Evolutionary conservation across 768 basidiomycete genomes (phyloP).

Genomic region (Lactifluus volemus): DNA sequence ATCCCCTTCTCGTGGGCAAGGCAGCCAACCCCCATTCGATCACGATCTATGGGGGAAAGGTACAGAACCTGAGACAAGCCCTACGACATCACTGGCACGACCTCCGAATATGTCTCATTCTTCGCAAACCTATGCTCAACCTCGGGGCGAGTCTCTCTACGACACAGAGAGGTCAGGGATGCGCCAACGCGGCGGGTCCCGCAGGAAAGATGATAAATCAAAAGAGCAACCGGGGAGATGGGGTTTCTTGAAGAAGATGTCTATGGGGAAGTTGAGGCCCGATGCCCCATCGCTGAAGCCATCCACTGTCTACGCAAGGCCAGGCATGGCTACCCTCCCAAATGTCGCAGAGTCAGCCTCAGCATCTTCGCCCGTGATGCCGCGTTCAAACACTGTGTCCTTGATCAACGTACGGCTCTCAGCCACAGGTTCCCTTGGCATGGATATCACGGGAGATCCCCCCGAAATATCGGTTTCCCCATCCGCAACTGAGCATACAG

Average conservation of each 20-base stretch:
- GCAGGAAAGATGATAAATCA: constrained; percentile 18
- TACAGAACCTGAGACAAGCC: background rate
- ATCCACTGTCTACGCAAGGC: constrained; percentile 32
- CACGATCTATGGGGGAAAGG: constrained; percentile 40
- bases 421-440: constrained; percentile 53
- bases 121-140: background rate
- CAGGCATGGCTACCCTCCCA: constrained; percentile 19
- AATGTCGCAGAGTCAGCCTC: constrained; percentile 10
- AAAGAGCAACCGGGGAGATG: constrained; percentile 62
- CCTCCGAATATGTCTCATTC: background rate
- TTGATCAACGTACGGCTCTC: constrained; percentile 40
- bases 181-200: constrained; percentile 18
- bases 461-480: constrained; percentile 14
- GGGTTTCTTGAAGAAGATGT: constrained; percentile 99
- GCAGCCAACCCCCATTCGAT: constrained; percentile 34
- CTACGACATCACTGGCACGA: background rate
- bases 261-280: constrained; percentile 84
- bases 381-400: constrained; percentile 22
- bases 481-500: constrained; percentile 8
- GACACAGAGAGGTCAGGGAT: background rate
- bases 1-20: constrained; percentile 31
- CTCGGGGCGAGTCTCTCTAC: background rate
- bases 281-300: constrained; percentile 37
- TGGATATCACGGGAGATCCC: constrained; percentile 1
- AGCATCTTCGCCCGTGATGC: background rate